Percentiles rank a stretch among this genome's conserved stretches.
These are phyloP conservation scores for Lasiosphaeria ovina DNA, from an alignment of 495 filamentous ascomycete species.

Conservation along the genomic window DNA sequence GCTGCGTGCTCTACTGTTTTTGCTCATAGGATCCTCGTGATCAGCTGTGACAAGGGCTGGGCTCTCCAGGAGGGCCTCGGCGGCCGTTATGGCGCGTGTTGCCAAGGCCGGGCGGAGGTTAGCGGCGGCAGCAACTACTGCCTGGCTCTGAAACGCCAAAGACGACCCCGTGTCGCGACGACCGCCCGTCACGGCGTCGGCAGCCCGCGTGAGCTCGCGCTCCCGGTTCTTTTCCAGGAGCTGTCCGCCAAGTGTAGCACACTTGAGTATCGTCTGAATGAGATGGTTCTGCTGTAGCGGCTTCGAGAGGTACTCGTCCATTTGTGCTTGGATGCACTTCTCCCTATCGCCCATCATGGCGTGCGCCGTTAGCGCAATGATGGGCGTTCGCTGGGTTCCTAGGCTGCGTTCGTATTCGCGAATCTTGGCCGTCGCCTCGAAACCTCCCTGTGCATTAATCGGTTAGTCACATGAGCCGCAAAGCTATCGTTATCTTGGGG, in stretches of 20 bases:
- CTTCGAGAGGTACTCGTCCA: constrained; percentile 99
- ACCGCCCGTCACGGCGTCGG: constrained; percentile 34
- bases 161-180: constrained; percentile 28
- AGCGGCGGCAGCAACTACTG: constrained; percentile 21
- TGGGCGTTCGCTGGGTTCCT: constrained; percentile 78
- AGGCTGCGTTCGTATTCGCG: constrained; percentile 85
- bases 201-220: constrained; percentile 42
- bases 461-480: constrained; percentile 29
- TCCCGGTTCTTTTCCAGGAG: constrained; percentile 67
- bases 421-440: constrained; percentile 96
- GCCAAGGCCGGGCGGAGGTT: constrained; percentile 36
- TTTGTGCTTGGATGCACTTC: constrained; percentile 96
- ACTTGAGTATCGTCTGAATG: constrained; percentile 98
- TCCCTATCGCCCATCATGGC: constrained; percentile 99
- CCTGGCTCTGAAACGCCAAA: constrained; percentile 22
- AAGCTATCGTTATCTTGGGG: constrained; percentile 12
- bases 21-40: constrained; percentile 62
- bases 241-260: constrained; percentile 85
- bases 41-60: constrained; percentile 59
- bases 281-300: constrained; percentile 97
- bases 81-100: constrained; percentile 60
- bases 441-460: constrained; percentile 65
- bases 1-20: constrained; percentile 58
- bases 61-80: constrained; percentile 61
- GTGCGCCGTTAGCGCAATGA: constrained; percentile 96